These are phyloP conservation scores for Vitis amurensis DNA, from an alignment of 164 flowering plant species.

Conservation along the genomic window DNA sequence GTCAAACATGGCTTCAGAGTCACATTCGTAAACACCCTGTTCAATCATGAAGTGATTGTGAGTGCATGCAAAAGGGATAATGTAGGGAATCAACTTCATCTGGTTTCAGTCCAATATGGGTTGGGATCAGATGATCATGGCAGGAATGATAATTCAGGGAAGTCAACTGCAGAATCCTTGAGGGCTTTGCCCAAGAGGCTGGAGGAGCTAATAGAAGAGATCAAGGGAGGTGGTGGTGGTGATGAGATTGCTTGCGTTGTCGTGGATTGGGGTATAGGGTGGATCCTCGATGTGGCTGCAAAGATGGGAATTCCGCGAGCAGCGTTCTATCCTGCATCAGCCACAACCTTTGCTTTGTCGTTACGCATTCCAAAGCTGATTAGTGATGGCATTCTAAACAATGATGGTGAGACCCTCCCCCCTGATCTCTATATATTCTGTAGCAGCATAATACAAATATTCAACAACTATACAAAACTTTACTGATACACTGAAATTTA, in stretches of 20 bases:
- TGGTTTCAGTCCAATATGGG: constrained; percentile 42
- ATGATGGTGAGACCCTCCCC: no score
- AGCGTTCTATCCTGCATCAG: constrained; percentile 38
- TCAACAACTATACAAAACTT: not conserved
- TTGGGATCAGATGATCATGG: constrained; percentile 24
- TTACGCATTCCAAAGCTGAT: constrained; percentile 31
- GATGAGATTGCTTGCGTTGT: constrained; percentile 23
- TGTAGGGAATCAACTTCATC: constrained; percentile 1
- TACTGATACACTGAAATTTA: not conserved
- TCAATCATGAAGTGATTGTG: constrained; percentile 15
- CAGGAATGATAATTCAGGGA: constrained; percentile 17
- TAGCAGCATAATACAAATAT: not conserved
- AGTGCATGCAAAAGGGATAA: constrained; percentile 10
- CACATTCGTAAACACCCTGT: constrained; percentile 37
- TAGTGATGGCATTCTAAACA: constrained; percentile 21
- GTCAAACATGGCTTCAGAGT: constrained; percentile 27
- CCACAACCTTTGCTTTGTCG: constrained; percentile 12
- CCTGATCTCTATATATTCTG: not conserved
- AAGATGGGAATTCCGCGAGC: constrained; percentile 29
- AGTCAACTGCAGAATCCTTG: constrained; percentile 6
- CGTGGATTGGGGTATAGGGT: constrained; percentile 34
- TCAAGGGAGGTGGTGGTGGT: constrained; percentile 6
- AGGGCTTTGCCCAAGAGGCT: constrained; percentile 24
- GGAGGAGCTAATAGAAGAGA: constrained; percentile 27
- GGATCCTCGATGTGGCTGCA: constrained; percentile 32